Base-by-base conservation (phyloP, 2,329 filamentous ascomycete species). In the Pseudogymnoascus sp. region DNA sequence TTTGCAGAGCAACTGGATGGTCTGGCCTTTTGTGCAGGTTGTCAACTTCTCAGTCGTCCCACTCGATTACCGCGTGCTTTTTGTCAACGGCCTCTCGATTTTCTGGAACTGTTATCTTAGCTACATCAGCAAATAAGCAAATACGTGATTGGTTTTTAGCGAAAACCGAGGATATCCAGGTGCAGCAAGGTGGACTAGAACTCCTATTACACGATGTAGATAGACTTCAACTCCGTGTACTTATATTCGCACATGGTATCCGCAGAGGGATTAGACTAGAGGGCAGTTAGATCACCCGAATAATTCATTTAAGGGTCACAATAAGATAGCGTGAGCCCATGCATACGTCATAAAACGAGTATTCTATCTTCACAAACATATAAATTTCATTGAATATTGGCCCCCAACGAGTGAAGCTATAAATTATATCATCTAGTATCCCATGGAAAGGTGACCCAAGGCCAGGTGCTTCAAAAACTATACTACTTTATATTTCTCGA, bases 41-140 rank as follows among this genome's bases (percentile, higher is more conserved):
- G 77, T 83, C 60, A 91, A 91, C 75, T 90, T 91, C 75, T 84
- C 84, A 67, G 78, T 88, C 63, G 85, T 90, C 64, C 88, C 88
- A 12, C 72, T 89, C 65, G 81, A 90, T 69, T 82, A 87, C 70
- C 76, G 87, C 61, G 84, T 91, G n/a, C 71, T 90, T 68, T 79
- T 90, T 11, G 88, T 90, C 38, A 91, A 91, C 71, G 75, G 89
- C 45, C 78, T 90, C 38, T 85, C 82, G 64, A 76, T 90, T 68
- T 86, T 85, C 35, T 76, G 75, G 75, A 76, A 76, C 66, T 76
- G 74, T 60, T 76, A 76, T 59, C 64, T 76, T 35, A 76, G 74
- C 64, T 74, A 68, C 61, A 64, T 74, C 37, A 75, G 74, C 64
- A 68, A 60, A 29, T 60, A 26, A 37, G 58, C 19, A 31, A 21